phyloP scores from a whole-genome alignment of 164 flowering plant species.

The Piper longum region DNA sequence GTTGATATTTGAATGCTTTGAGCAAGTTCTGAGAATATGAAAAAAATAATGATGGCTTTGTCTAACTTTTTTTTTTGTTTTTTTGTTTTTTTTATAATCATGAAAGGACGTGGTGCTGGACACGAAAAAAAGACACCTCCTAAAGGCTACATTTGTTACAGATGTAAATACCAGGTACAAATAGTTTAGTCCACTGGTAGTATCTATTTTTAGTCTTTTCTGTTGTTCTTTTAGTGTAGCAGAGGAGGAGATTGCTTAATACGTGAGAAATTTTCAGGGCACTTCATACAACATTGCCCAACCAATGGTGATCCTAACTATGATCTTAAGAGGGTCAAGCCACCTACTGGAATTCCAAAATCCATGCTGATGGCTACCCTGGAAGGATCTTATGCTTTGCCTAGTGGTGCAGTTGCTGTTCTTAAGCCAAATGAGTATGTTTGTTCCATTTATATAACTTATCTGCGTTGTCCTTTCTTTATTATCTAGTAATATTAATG shows the following conservation, averaged over 20 bases:
- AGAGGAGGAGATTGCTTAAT: background rate
- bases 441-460: background rate
- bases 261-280: constrained; percentile 33
- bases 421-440: constrained; percentile 90
- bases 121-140: constrained; percentile 82
- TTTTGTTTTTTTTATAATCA: no score
- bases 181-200: background rate
- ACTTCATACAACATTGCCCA: constrained; percentile 95
- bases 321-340: constrained; percentile 75
- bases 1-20: background rate
- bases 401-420: constrained; percentile 83
- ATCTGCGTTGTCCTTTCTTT: background rate
- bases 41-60: background rate
- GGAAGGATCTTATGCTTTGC: constrained; percentile 95
- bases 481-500: no score
- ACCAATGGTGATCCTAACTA: constrained; percentile 93
- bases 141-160: constrained; percentile 76
- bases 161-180: constrained; percentile 90
- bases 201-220: background rate
- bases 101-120: constrained; percentile 34
- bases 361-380: constrained; percentile 88
- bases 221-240: background rate
- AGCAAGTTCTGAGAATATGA: background rate
- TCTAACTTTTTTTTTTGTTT: background rate
- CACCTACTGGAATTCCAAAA: constrained; percentile 94